A percentile compares a stretch with the other conserved stretches of the same genome.
These are phyloP conservation scores for Globisporangium abappressorium DNA, from an alignment of 352 stramenopile species.

Conservation along the genomic window DNA sequence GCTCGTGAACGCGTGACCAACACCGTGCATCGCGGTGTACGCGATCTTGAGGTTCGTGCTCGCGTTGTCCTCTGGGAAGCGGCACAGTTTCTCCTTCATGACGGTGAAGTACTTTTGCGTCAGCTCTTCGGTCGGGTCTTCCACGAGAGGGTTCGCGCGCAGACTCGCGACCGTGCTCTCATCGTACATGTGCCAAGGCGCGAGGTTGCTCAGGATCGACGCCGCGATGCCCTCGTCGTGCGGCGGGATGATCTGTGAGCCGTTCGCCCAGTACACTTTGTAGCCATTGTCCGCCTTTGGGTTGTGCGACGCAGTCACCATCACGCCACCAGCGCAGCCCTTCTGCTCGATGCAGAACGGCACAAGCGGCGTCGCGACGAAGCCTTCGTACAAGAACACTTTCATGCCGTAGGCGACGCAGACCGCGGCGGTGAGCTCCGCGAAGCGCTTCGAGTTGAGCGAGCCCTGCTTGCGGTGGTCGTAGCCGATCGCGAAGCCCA, in stretches of 20 bases:
- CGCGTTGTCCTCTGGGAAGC: slow-evolving; percentile 65
- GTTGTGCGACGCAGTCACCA: slow-evolving; percentile 98
- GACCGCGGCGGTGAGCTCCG: slow-evolving; percentile 79
- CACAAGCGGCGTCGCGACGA: slow-evolving; percentile 96
- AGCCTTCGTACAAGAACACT: slow-evolving; percentile 89
- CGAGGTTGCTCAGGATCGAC: slow-evolving; percentile 89
- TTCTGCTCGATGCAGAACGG: slow-evolving; percentile 83
- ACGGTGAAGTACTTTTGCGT: slow-evolving; percentile 66
- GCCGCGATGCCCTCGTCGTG: slow-evolving; percentile 93
- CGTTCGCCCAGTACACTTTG: slow-evolving; percentile 96
- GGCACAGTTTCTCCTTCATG: slow-evolving; percentile 51
- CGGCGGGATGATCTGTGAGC: slow-evolving; percentile 96
- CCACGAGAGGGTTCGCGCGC: slow-evolving; percentile 40
- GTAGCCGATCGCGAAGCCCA: slow-evolving; percentile 89
- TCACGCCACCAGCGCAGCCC: slow-evolving; percentile 82
- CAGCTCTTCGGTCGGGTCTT: slow-evolving; percentile 71
- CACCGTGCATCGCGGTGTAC: slow-evolving; percentile 98
- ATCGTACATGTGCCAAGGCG: slow-evolving; percentile 79
- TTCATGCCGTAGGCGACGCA: slow-evolving; percentile 80
- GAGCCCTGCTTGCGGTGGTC: slow-evolving; percentile 81
- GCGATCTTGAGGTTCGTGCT: slow-evolving; percentile 73
- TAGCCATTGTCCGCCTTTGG: slow-evolving; percentile 98
- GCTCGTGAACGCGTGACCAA: slow-evolving; percentile 92
- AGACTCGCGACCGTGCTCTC: slow-evolving; percentile 36
- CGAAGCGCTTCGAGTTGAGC: slow-evolving; percentile 89